Conservation (phyloP, 2,329 filamentous ascomycete species). For the Ophiosphaerella narmari region DNA sequence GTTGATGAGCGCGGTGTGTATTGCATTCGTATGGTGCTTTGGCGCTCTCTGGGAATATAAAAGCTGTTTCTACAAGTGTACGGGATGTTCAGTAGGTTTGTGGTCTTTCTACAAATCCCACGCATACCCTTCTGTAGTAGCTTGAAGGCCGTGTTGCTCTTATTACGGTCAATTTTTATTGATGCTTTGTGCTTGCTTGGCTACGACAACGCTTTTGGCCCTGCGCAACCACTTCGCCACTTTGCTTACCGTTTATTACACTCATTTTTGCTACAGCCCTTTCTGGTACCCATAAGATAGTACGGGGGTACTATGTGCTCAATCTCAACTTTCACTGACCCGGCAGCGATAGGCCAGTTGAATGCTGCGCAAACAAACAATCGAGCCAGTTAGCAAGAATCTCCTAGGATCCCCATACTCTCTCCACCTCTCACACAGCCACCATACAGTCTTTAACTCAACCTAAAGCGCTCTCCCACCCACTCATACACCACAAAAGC, state of each 20-base stretch:
- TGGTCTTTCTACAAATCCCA: constrained; percentile 20
- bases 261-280: not conserved
- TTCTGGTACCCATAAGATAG: not conserved
- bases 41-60: constrained; percentile 19
- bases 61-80: constrained; percentile 2
- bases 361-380: too few relatives aligned
- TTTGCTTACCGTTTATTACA: not conserved
- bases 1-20: not conserved
- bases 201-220: not conserved
- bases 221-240: not conserved
- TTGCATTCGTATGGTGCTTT: constrained; percentile 30
- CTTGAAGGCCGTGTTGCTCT: not conserved
- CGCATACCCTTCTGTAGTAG: constrained; percentile 2
- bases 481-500: not conserved
- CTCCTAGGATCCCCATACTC: too few relatives aligned
- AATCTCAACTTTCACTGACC: too few relatives aligned
- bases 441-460: not conserved
- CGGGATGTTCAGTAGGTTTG: constrained; percentile 4
- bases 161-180: not conserved
- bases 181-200: not conserved
- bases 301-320: too few relatives aligned
- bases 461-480: not conserved
- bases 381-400: too few relatives aligned
- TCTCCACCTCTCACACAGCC: not conserved
- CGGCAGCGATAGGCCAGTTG: too few relatives aligned